Evolutionary conservation across 108 stramenopile genomes (phyloP).

Genomic region (Cyclotella atomus): DNA sequence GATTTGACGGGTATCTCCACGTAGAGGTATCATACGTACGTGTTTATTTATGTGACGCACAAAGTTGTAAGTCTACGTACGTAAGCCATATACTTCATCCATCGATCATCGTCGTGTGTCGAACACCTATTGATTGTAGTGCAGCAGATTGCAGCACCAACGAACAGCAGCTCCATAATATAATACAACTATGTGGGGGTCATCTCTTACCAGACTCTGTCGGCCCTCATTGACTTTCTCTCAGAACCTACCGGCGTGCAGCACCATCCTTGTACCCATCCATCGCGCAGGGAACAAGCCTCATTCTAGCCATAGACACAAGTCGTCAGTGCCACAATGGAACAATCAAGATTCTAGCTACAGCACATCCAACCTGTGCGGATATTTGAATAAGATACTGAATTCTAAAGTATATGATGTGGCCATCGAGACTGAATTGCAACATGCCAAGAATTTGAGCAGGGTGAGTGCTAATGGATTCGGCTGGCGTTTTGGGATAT

Average conservation of each 20-base stretch:
- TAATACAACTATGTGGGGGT: constrained; percentile 1
- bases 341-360: background rate
- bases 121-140: too few species aligned
- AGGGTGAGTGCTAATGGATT: constrained; percentile 40
- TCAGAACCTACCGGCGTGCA: background rate
- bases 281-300: background rate
- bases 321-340: background rate
- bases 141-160: too few species aligned
- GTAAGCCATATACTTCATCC: too few species aligned
- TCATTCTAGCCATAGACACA: background rate
- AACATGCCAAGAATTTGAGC: constrained; percentile 88
- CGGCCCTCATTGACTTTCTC: background rate
- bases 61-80: too few species aligned
- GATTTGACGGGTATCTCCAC: too few species aligned
- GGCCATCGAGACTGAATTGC: constrained; percentile 94
- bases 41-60: too few species aligned
- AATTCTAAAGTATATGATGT: constrained; percentile 96
- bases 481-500: background rate
- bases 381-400: constrained; percentile 86
- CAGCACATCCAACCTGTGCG: constrained; percentile 8
- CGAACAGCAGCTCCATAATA: too few species aligned
- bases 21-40: too few species aligned
- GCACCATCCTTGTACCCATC: background rate
- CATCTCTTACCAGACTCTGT: background rate
- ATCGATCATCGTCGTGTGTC: too few species aligned